Base-by-base conservation (phyloP, 306 rosid species). In the Trichosanthes cucumerina region DNA sequence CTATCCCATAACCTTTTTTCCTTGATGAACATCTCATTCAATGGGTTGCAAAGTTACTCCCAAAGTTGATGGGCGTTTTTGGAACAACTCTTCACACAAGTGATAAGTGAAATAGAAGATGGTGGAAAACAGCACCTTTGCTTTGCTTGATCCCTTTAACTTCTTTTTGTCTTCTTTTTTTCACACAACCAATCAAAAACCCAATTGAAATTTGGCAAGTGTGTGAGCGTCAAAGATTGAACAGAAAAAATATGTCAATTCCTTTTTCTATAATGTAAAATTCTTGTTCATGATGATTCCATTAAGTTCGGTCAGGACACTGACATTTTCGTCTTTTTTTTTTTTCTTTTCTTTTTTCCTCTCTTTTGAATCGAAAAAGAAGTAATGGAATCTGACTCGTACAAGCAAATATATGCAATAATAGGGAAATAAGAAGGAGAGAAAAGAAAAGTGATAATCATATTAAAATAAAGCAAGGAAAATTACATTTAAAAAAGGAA, bases 41-140 rank as follows among this genome's bases (percentile, higher is more conserved):
- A 28, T 2, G 9, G 69, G 43, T 62, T 33, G 41, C 9, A 1
- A 18, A 53, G 23, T 6, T 18, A 53, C 5, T 23, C 23, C 6
- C 1, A 38, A 3, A 56, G 62, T 0, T n/a, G 5, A 39, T n/a
- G 5, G 74, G 50, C 13, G 19, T 68, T 68, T 68, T 39, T 3
- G 11, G 24, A 39, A 19, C 13, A 15, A 36, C 74, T 19, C 46
- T 9, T 68, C 16, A 16, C 3, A 38, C 0, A 38, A 68, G 52
- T 68, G 73, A 65, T 65, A 65, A 69, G 75, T 39, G 75, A 43
- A 49, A 69, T n/a, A 70, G 38, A 70, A 70, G 19, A 70, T 70
- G 19, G 13, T 70, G 56, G 57, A 46, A 66, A 70, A 70, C 74
- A 70, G 21, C 56, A 70, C 24, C 56, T 70, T 69, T 43, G 14